A percentile compares a stretch with the other conserved stretches of the same genome.
Conservation (phyloP, 495 filamentous ascomycete genomes). For the Lichenothelia convexa region DNA sequence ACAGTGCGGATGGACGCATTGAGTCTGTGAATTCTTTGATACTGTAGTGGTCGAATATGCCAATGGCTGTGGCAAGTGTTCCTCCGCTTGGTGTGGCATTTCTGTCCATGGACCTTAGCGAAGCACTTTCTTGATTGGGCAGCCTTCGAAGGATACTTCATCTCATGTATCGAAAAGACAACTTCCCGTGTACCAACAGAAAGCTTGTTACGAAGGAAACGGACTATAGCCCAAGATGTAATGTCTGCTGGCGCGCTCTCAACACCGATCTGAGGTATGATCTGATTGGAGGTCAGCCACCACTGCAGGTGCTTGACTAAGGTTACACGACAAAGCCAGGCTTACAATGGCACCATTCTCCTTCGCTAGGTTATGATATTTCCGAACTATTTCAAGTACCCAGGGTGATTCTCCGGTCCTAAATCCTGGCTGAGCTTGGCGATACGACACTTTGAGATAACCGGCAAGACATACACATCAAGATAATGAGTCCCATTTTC, state of each 20-base stretch:
- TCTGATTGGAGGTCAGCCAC: too few species aligned
- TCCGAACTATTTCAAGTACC: constrained; percentile 57
- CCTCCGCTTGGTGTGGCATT: constrained; percentile 51
- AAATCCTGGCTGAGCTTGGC: constrained; percentile 8
- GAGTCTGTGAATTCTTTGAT: constrained; percentile 36
- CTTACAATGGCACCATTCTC: constrained; percentile 52
- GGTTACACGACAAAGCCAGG: neutral
- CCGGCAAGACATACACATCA: constrained; percentile 36
- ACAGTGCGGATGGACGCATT: constrained; percentile 44
- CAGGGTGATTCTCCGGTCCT: constrained; percentile 76
- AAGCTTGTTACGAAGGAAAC: constrained; percentile 40
- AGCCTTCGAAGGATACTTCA: constrained; percentile 27
- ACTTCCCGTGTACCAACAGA: constrained; percentile 37
- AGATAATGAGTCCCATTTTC: constrained; percentile 79
- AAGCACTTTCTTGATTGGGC: too few species aligned
- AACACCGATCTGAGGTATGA: constrained; percentile 71
- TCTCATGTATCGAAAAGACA: constrained; percentile 38
- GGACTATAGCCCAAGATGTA: constrained; percentile 49
- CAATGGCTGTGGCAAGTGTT: constrained; percentile 46
- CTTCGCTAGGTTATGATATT: constrained; percentile 61
- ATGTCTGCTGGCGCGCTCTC: constrained; percentile 79
- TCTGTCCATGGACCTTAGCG: too few species aligned
- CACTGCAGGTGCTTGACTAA: too few species aligned
- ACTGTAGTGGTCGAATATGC: constrained; percentile 42
- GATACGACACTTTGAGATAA: neutral